Conservation (phyloP, 495 filamentous ascomycete genomes). For the Stereocaulon alpinum region DNA sequence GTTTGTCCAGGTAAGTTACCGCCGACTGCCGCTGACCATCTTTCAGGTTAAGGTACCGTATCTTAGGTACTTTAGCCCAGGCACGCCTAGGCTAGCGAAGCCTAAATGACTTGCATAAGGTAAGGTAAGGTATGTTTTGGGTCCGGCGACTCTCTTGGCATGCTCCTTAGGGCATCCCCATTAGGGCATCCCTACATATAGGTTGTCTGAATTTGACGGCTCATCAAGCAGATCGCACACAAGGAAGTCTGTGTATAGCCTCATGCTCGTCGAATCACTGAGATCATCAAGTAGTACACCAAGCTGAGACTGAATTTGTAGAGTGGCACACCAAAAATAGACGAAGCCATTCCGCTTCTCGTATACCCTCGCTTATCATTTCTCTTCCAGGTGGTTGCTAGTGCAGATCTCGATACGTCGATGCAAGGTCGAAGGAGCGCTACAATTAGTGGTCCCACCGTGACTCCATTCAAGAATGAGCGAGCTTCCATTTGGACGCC, state of each 20-base stretch:
- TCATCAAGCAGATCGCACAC: neutral
- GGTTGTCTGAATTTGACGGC: neutral
- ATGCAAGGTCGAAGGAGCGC: constrained; percentile 4
- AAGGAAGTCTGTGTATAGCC: neutral
- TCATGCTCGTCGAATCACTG: neutral
- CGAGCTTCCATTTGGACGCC: neutral
- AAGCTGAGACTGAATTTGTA: neutral
- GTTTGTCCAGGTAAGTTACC: too few species aligned
- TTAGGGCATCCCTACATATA: too few species aligned
- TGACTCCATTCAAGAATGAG: too few species aligned
- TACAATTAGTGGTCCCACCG: neutral
- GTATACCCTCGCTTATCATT: neutral
- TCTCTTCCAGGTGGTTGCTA: neutral
- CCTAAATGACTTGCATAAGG: too few species aligned
- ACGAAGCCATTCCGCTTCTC: constrained; percentile 6
- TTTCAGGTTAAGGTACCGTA: neutral
- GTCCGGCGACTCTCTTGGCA: neutral
- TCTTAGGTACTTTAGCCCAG: neutral
- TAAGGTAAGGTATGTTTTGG: too few species aligned
- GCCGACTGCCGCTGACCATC: neutral
- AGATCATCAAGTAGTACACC: neutral
- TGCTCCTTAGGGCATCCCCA: too few species aligned
- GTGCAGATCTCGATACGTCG: neutral
- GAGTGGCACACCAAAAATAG: constrained; percentile 3
- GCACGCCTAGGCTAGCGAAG: too few species aligned